phyloP scores from a whole-genome alignment of 2,329 filamentous ascomycete species.

The Monilinia polystroma region DNA sequence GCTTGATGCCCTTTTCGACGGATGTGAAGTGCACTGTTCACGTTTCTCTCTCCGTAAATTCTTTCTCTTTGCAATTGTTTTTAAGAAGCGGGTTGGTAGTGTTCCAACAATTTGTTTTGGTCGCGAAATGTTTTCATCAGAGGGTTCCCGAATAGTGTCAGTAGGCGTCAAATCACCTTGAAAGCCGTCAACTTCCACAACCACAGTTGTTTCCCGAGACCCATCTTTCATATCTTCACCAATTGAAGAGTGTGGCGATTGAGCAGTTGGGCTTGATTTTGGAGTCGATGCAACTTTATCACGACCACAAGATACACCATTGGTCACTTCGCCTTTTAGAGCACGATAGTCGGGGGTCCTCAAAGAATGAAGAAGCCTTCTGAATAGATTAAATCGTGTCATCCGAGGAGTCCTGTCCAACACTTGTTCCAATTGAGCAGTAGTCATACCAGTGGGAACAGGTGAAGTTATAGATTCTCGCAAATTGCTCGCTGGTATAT shows the following conservation, averaged over 20 bases:
- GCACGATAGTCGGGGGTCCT: not conserved
- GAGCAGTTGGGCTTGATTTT: not conserved
- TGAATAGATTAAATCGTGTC: conserved; percentile 2
- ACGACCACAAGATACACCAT: not conserved
- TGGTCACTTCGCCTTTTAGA: not conserved
- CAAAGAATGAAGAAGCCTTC: not conserved
- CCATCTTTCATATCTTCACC: not conserved
- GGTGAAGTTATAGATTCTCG: not conserved
- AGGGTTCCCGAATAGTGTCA: too few species aligned
- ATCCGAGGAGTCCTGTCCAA: not conserved
- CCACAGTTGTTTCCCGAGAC: not conserved
- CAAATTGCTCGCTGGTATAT: conserved; percentile 3
- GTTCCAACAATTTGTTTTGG: not conserved
- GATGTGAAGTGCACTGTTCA: not conserved
- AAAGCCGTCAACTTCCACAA: not conserved
- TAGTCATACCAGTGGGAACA: not conserved
- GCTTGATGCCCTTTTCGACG: not conserved
- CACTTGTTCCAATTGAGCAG: not conserved
- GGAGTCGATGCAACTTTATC: not conserved
- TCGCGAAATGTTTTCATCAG: not conserved
- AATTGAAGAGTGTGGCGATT: not conserved
- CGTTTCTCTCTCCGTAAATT: not conserved
- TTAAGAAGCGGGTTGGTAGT: conserved; percentile 1
- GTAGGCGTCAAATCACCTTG: not conserved
- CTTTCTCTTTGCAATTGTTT: conserved; percentile 2